Percentiles rank a stretch among this genome's conserved stretches.
These are phyloP conservation scores for Aphanomyces cochlioides DNA, from an alignment of 352 stramenopile species.

Conservation along the genomic window DNA sequence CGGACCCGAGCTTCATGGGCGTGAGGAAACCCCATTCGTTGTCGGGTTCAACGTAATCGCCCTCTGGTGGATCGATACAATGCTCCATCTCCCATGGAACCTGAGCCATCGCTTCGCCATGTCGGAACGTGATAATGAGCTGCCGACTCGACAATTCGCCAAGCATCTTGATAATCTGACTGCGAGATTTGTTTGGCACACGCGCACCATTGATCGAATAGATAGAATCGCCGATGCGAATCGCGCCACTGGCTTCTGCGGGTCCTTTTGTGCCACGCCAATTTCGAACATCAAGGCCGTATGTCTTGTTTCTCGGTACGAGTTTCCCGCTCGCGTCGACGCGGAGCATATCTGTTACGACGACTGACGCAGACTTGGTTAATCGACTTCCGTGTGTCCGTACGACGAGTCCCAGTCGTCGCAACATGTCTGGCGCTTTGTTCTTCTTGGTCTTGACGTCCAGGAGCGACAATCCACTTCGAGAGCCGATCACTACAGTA, in stretches of 20 bases:
- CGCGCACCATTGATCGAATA: slow-evolving; percentile 84
- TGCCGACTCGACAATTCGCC: slow-evolving; percentile 63
- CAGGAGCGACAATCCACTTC: slow-evolving; percentile 63
- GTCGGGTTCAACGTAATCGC: slow-evolving; percentile 73
- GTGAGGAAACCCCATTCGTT: slow-evolving; percentile 79
- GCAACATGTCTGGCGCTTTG: slow-evolving; percentile 64
- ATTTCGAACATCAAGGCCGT: slow-evolving; percentile 53
- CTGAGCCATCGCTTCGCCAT: slow-evolving; percentile 69
- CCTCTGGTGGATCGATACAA: slow-evolving; percentile 70
- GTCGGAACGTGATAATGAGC: slow-evolving; percentile 78
- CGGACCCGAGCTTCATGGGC: slow-evolving; percentile 81
- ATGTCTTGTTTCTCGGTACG: slow-evolving; percentile 63
- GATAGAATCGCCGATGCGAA: slow-evolving; percentile 74
- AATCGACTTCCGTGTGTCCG: slow-evolving; percentile 80
- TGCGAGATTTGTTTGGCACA: slow-evolving; percentile 84
- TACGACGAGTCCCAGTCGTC: slow-evolving; percentile 69
- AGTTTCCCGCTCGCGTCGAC: slow-evolving; percentile 67
- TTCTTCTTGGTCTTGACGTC: slow-evolving; percentile 46
- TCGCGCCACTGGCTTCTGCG: slow-evolving; percentile 61
- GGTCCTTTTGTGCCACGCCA: slow-evolving; percentile 72
- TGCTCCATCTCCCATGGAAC: slow-evolving; percentile 76
- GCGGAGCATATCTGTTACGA: slow-evolving; percentile 75
- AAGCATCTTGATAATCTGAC: slow-evolving; percentile 81
- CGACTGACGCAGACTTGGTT: slow-evolving; percentile 79
- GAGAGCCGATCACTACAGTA: slow-evolving; percentile 65